Percentiles rank a stretch among this genome's conserved stretches.
Evolutionary conservation across 805 yeast genomes (phyloP).

Genomic region (Tetrapisispora taiwanensis): DNA sequence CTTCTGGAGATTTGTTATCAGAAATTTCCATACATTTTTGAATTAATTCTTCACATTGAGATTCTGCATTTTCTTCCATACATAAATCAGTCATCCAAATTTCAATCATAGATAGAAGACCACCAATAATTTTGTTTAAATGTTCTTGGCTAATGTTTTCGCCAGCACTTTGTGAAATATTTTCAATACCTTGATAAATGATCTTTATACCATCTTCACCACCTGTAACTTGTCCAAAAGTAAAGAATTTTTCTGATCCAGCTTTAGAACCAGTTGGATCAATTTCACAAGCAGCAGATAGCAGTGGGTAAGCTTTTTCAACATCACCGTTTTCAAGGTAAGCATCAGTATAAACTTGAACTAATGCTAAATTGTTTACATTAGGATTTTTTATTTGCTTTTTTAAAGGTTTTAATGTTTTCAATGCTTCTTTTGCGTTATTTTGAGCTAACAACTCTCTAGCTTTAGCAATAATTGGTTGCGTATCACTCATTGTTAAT

Average conservation of each 20-base stretch:
- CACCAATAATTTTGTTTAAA: conserved; percentile 58
- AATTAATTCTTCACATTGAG: conserved; percentile 63
- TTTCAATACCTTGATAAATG: conserved; percentile 52
- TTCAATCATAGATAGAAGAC: conserved; percentile 77
- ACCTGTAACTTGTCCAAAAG: conserved; percentile 85
- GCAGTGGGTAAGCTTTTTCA: conserved; percentile 61
- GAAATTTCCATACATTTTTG: conserved; percentile 53
- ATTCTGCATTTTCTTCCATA: conserved; percentile 85
- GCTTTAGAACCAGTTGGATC: conserved; percentile 61
- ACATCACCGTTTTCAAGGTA: conserved; percentile 72
- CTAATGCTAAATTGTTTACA: conserved; percentile 33
- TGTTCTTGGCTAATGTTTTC: conserved; percentile 30
- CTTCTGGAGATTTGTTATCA: conserved; percentile 53
- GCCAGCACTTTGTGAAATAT: conserved; percentile 18
- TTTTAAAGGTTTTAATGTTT: conserved; percentile 27
- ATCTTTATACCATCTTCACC: conserved; percentile 61
- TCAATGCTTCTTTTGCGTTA: conserved; percentile 29
- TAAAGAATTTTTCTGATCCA: conserved; percentile 68
- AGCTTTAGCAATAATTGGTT: conserved; percentile 14
- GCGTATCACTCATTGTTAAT: conserved; percentile 12
- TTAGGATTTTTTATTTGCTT: conserved; percentile 17
- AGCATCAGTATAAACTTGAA: conserved; percentile 63
- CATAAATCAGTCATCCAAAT: conserved; percentile 97
- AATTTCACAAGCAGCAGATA: conserved; percentile 49
- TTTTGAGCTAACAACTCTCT: conserved; percentile 17